Base-by-base conservation (phyloP, 345 rosid species). In the Physaria fendleri region DNA sequence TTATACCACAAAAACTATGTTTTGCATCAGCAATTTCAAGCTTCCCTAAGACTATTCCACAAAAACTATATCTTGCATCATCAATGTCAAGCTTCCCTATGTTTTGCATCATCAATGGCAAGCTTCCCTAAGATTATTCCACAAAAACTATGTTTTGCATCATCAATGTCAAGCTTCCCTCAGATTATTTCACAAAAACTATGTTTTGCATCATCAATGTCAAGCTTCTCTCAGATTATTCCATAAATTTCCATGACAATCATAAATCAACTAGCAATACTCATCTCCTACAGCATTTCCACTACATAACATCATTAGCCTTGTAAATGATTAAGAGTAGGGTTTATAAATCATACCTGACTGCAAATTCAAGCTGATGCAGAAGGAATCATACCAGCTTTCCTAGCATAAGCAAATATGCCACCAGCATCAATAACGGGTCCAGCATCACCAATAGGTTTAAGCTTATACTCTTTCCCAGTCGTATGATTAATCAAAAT, bases 391-490 rank as follows among this genome's bases (percentile, higher is more conserved):
- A 91, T 91, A 8, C 95, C 96, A 0, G 90, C 74, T 58, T 73
- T 74, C 66, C 96, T 78, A 1, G 98, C 98, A 44, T 85, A 88
- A 0, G 98, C 92, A 17, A 91, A 88, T 8, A 91, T 85, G 28
- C 83, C 96, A 1, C 96, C 96, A 17, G 91, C 96, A 6, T 83
- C 87, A 46, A 88, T 80, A 2, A 88, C 96, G 0, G 96, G 96
- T 0, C 96, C 96, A 0, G 88, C 88, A 53, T 88, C 96, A n/a
- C 98, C 98, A 50, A 85, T 85, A 0, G 95, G 78, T 75, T 85
- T 88, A 64, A 92, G 35, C 73, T 74, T 80, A 27, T 84, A 92
- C 71, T 85, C 85, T 67, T 85, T 92, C 10, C 93, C 95, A 1
- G 87, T 81, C 4, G 88, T 81, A 59, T 92, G 96, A 73, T 92